A percentile compares a stretch with the other conserved stretches of the same genome.
Conservation (phyloP, 768 basidiomycete species). For the Rhodotorula kratochvilovae region DNA sequence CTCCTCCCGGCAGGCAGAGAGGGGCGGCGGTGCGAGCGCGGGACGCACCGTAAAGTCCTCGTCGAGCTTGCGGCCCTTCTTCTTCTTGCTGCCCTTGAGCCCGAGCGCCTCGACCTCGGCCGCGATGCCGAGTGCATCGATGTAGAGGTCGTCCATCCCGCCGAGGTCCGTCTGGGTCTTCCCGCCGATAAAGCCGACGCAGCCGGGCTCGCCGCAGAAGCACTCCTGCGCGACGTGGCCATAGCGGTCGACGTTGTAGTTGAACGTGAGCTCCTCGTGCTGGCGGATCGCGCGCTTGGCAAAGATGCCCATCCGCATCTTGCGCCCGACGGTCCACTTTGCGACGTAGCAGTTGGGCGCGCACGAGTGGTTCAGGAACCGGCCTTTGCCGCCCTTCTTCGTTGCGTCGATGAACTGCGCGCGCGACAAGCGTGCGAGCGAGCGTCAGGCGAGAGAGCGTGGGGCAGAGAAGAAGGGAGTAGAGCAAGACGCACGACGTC, state of each 20-base stretch:
- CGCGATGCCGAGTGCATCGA: conserved; percentile 70
- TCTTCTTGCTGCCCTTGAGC: conserved; percentile 82
- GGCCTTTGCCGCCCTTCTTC: conserved; percentile 89
- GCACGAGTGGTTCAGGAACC: conserved; percentile 97
- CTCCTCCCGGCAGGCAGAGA: background rate
- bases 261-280: conserved; percentile 91
- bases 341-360: conserved; percentile 96
- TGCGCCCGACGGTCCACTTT: conserved; percentile 87
- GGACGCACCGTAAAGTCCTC: conserved; percentile 78
- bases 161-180: conserved; percentile 96
- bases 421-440: background rate
- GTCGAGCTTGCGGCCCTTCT: conserved; percentile 85
- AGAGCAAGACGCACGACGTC: conserved; percentile 80
- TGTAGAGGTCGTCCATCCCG: conserved; percentile 84
- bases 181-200: conserved; percentile 91
- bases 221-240: conserved; percentile 93
- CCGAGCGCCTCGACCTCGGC: conserved; percentile 79
- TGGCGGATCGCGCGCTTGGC: conserved; percentile 55
- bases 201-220: conserved; percentile 91
- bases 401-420: conserved; percentile 92
- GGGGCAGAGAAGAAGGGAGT: too few relatives aligned
- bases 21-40: conserved; percentile 55
- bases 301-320: conserved; percentile 96
- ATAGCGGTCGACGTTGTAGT: conserved; percentile 99
- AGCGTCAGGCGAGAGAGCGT: too few relatives aligned